These are phyloP conservation scores for Pharnaceum exiguum DNA, from an alignment of 148 eudicot genomes.

Conservation along the genomic window DNA sequence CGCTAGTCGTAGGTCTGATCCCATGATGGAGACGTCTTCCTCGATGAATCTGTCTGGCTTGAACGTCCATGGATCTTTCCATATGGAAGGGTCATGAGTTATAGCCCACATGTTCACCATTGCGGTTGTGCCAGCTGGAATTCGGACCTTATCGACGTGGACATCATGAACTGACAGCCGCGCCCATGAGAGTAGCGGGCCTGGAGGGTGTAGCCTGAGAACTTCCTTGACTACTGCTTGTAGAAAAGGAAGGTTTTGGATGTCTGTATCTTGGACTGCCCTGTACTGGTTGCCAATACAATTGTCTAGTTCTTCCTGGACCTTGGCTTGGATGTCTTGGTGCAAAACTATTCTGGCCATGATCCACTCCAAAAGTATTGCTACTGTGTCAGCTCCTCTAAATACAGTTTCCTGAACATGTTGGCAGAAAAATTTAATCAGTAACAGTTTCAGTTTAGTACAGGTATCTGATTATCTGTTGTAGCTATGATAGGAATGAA, in stretches of 20 bases:
- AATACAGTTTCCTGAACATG: slow-evolving; percentile 64
- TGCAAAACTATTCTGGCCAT: slow-evolving; percentile 66
- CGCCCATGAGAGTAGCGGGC: slow-evolving; percentile 89
- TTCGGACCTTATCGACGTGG: slow-evolving; percentile 39
- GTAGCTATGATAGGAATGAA: too few species aligned
- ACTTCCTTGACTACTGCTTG: slow-evolving; percentile 77
- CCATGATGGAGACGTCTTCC: slow-evolving; percentile 54
- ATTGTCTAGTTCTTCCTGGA: slow-evolving; percentile 49
- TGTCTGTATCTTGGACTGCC: slow-evolving; percentile 57
- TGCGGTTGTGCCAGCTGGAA: slow-evolving; percentile 77
- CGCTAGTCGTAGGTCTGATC: slow-evolving; percentile 74
- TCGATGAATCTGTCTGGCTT: slow-evolving; percentile 58
- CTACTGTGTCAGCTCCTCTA: slow-evolving; percentile 81
- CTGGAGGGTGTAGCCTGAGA: slow-evolving; percentile 77
- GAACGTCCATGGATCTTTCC: slow-evolving; percentile 69
- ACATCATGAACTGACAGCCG: slow-evolving; percentile 63
- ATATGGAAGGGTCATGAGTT: slow-evolving; percentile 59
- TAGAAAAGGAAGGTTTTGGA: slow-evolving; percentile 59
- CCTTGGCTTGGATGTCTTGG: slow-evolving; percentile 68
- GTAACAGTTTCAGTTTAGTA: too few species aligned
- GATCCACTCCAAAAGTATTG: slow-evolving; percentile 71
- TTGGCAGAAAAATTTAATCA: not conserved
- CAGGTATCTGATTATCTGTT: too few species aligned
- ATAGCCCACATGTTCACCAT: slow-evolving; percentile 99
- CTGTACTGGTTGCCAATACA: slow-evolving; percentile 21